Base-by-base conservation (phyloP, 805 yeast species). In the Sungouiella blattae region DNA sequence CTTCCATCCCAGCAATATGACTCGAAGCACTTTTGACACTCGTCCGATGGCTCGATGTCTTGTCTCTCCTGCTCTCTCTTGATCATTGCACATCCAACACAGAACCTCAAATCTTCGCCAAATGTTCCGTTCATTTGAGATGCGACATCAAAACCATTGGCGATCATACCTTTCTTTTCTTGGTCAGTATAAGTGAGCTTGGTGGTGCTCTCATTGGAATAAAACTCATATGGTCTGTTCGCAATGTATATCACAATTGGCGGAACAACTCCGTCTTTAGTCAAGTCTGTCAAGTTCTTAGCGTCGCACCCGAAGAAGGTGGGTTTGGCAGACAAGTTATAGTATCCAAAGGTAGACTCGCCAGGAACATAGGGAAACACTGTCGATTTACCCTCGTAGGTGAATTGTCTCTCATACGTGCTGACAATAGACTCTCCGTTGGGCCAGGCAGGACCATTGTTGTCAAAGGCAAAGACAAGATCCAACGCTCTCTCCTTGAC, bases 321-420 rank as follows among this genome's bases (percentile, higher is more conserved):
- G 33, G 95, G 95, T 41, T 62, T 72, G 7, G 80, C 66, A 11
- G 86, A 80, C 43, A 86, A 66, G 39, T 83, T 83, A 44, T 64
- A 49, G 40, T 72, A 70, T 17, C 75, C 52, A 57, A 86, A 83
- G 0, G 88, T 73, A 28, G 69, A 60, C 18, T 56, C 62, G 54
- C 78, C 89, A 9, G 95, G 95, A 36, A 87, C 89, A 47, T 83
- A 76, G 7, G 95, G 95, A 71, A 83, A 84, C 2, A 81, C 66
- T 18, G 84, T 74, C 32, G 77, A 75, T 43, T 72, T 67, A 18
- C 80, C 81, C 46, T 73, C 72, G 1, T 35, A 26, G 11, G 49
- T 41, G 39, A 63, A 64, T 35, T 64, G 70, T 11, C 68, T 47
- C 36, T 58, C 62, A 50, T 73, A 82, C 9, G 85, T 75, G 29